Evolutionary conservation across 805 yeast genomes (phyloP).

Genomic region (Wickerhamomyces canadensis): DNA sequence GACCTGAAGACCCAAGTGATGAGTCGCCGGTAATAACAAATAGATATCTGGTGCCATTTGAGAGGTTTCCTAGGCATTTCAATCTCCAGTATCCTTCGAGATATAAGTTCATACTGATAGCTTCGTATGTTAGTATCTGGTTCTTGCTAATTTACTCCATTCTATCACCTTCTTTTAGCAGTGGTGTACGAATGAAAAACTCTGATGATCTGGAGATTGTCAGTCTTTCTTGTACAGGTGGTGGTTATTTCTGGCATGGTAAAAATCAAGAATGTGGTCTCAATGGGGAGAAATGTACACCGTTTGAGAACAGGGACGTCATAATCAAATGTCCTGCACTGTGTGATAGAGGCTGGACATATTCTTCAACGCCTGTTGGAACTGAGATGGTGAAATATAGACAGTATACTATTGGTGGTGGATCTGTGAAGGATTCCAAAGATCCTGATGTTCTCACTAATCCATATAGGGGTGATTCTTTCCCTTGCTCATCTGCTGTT

Average conservation of each 20-base stretch:
- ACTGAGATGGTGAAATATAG: constrained; percentile 58
- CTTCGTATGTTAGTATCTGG: constrained; percentile 4
- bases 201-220: constrained; percentile 11
- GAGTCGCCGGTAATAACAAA: constrained; percentile 3
- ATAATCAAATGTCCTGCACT: constrained; percentile 80
- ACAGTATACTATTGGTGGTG: constrained; percentile 78
- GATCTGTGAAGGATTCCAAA: constrained; percentile 25
- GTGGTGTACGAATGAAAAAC: constrained; percentile 1
- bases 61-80: constrained; percentile 5
- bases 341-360: constrained; percentile 76
- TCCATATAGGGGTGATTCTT: constrained; percentile 86
- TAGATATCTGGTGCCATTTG: constrained; percentile 4
- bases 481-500: constrained; percentile 83
- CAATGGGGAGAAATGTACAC: constrained; percentile 38
- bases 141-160: neutral
- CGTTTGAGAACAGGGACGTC: constrained; percentile 33
- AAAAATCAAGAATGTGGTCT: constrained; percentile 73
- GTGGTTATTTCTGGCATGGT: constrained; percentile 61
- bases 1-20: constrained; percentile 1
- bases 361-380: constrained; percentile 72
- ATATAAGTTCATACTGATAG: neutral
- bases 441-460: constrained; percentile 32
- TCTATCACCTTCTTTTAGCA: constrained; percentile 1
- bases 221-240: constrained; percentile 44
- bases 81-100: constrained; percentile 1